phyloP scores from a whole-genome alignment of 768 basidiomycete species.

The Mycena olivaceomarginata region DNA sequence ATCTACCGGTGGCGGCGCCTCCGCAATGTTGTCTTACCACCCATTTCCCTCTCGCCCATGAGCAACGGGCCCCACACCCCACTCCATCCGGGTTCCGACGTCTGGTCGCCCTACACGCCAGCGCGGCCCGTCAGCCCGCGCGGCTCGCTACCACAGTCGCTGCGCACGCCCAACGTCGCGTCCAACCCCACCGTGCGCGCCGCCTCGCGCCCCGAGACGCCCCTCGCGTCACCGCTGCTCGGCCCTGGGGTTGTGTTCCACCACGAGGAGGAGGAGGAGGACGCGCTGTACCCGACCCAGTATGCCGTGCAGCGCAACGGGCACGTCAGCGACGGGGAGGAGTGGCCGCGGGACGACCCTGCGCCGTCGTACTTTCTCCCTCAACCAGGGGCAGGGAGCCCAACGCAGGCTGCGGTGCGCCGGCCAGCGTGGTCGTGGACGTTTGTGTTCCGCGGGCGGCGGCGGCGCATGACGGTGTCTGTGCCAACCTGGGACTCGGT shows the following conservation, averaged over 20 bases:
- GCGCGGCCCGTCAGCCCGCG: slow-evolving; percentile 62
- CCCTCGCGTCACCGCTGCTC: slow-evolving; percentile 59
- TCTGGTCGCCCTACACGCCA: slow-evolving; percentile 66
- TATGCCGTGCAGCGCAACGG: slow-evolving; percentile 64
- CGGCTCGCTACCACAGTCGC: slow-evolving; percentile 57
- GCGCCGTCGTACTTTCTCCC: slow-evolving; percentile 60
- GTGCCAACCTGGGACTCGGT: slow-evolving; percentile 59
- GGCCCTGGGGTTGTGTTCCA: slow-evolving; percentile 52
- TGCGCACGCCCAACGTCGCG: slow-evolving; percentile 62
- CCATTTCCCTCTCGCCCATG: slow-evolving; percentile 54
- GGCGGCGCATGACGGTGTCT: slow-evolving; percentile 71
- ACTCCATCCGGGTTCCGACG: slow-evolving; percentile 52
- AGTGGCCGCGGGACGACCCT: slow-evolving; percentile 53
- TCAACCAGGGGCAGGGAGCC: slow-evolving; percentile 53
- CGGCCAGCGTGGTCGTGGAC: slow-evolving; percentile 68
- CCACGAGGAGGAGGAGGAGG: slow-evolving; percentile 67
- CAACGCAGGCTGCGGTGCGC: slow-evolving; percentile 43
- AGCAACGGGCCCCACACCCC: slow-evolving; percentile 50
- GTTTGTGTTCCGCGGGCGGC: slow-evolving; percentile 73
- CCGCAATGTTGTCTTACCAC: slow-evolving; percentile 50
- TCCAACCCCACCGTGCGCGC: slow-evolving; percentile 63
- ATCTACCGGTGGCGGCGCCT: slow-evolving; percentile 52
- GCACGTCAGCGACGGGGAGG: slow-evolving; percentile 56
- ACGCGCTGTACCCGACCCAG: slow-evolving; percentile 68
- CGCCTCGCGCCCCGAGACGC: slow-evolving; percentile 63